A percentile compares a stretch with the other conserved stretches of the same genome.
Conservation (phyloP, 768 basidiomycete genomes). For the Myochromella boudieri region DNA sequence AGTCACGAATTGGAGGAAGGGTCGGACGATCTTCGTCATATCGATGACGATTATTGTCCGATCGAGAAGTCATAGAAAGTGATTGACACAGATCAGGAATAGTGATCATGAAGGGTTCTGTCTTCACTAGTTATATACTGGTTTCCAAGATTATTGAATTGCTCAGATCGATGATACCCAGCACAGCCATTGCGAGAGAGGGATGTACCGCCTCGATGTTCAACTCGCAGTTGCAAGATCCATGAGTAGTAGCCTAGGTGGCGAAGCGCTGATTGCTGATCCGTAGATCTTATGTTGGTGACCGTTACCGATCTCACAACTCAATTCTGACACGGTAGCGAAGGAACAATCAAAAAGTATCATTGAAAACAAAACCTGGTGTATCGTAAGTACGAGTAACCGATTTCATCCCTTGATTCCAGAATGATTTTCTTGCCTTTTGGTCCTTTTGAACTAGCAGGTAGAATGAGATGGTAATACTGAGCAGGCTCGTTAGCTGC, state of each 20-base stretch:
- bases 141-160: conserved; percentile 8
- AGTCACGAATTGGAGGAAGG: conserved; percentile 69
- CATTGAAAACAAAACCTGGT: background rate
- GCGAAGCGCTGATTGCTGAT: conserved; percentile 9
- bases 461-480: background rate
- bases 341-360: conserved; percentile 2
- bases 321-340: conserved; percentile 8
- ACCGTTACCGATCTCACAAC: conserved; percentile 9
- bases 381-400: background rate
- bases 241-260: background rate
- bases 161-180: conserved; percentile 8
- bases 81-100: conserved; percentile 4
- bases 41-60: conserved; percentile 28
- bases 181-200: conserved; percentile 17
- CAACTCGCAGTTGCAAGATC: conserved; percentile 10
- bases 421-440: background rate
- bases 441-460: background rate
- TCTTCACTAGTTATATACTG: conserved; percentile 15
- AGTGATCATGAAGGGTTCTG: background rate
- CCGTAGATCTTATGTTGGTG: conserved; percentile 15
- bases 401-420: conserved; percentile 10
- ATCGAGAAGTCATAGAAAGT: conserved; percentile 25
- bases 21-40: conserved; percentile 46
- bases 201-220: conserved; percentile 10
- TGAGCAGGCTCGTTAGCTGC: background rate